A percentile compares a stretch with the other conserved stretches of the same genome.
Evolutionary conservation across 169 alveolate genomes (phyloP).

Genomic region (Cardiosporidium cionae): DNA sequence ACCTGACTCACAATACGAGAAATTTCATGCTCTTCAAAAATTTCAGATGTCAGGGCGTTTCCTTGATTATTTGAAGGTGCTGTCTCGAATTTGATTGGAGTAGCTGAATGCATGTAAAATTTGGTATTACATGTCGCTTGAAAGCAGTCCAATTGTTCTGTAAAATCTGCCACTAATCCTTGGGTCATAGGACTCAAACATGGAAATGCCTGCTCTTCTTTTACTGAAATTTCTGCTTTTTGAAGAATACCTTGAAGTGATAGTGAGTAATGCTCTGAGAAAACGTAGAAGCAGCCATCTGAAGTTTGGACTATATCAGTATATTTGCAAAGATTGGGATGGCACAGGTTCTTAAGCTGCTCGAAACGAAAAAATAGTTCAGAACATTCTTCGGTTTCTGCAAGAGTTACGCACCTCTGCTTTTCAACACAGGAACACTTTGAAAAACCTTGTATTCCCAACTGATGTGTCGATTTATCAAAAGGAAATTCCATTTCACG

Average conservation of each 20-base stretch:
- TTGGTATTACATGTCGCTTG: neutral
- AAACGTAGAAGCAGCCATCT: neutral
- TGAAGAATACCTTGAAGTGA: conserved; percentile 15
- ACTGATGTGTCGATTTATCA: no score
- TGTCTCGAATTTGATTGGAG: neutral
- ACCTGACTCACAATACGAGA: conserved; percentile 6
- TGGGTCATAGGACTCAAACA: neutral
- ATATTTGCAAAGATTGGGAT: conserved; percentile 25
- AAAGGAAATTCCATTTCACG: no score
- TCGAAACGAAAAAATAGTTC: conserved; percentile 16
- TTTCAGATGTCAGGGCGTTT: neutral
- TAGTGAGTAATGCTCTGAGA: conserved; percentile 22
- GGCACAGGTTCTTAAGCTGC: conserved; percentile 12
- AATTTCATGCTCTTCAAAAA: neutral
- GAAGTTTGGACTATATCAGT: conserved; percentile 16
- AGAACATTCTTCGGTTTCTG: no score
- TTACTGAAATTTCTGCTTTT: neutral
- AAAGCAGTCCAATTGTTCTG: neutral
- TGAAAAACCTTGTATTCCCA: no score
- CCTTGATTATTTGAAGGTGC: neutral
- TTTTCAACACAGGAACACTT: no score
- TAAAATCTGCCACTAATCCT: neutral
- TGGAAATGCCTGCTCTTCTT: neutral
- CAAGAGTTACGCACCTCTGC: no score
- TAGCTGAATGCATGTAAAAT: neutral